Percentiles rank a stretch among this genome's conserved stretches.
Conservation (phyloP, 768 basidiomycete species). For the Obba rivulosa region DNA sequence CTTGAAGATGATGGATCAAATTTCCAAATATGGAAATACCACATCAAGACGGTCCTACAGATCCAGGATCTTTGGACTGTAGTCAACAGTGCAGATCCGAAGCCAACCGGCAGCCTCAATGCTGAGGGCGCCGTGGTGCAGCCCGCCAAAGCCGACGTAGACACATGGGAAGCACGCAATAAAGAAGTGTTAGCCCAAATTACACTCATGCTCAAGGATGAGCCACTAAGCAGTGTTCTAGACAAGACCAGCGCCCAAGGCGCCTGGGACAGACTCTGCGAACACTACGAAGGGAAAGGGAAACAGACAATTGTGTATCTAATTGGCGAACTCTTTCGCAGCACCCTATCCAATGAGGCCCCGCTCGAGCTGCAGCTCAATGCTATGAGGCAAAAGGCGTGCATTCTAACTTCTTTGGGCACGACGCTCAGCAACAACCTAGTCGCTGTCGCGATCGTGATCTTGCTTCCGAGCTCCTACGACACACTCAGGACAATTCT, state of each 20-base stretch:
- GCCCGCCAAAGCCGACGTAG: too few species aligned
- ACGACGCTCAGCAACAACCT: constrained; percentile 14
- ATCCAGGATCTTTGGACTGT: too few species aligned
- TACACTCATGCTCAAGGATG: constrained; percentile 18
- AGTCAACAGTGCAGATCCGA: too few species aligned
- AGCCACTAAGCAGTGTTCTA: constrained; percentile 17
- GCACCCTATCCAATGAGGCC: constrained; percentile 15
- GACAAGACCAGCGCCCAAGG: constrained; percentile 8
- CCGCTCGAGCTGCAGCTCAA: constrained; percentile 18
- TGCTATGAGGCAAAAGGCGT: constrained; percentile 11
- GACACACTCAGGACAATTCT: constrained; percentile 18
- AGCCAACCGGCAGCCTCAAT: too few species aligned
- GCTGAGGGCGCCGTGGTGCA: too few species aligned
- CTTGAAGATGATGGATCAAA: too few species aligned
- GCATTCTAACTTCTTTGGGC: constrained; percentile 12
- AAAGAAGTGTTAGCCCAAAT: constrained; percentile 18
- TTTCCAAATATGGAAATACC: too few species aligned
- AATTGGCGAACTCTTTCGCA: constrained; percentile 16
- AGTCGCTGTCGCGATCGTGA: constrained; percentile 16
- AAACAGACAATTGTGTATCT: constrained; percentile 19
- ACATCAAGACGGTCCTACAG: too few species aligned
- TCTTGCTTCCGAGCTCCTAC: constrained; percentile 18
- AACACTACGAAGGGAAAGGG: constrained; percentile 18
- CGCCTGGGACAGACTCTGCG: constrained; percentile 16
- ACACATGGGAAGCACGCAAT: neutral